phyloP scores from a whole-genome alignment of 441 rosid genomes.

The Pelargonium citronellum region DNA sequence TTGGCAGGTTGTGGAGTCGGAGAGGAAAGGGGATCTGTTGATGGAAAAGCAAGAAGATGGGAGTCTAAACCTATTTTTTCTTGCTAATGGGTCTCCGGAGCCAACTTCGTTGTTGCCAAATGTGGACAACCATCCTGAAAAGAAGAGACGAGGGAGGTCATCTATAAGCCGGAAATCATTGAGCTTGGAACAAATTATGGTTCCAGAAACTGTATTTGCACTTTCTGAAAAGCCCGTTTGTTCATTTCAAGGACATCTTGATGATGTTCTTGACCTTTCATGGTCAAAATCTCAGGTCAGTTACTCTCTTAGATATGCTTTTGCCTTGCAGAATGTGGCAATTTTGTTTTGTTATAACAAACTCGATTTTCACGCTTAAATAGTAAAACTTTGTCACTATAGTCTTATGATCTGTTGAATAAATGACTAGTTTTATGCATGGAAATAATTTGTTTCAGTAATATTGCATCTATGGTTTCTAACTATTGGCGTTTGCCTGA shows the following conservation, averaged over 20 bases:
- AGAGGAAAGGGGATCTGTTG: conserved; percentile 66
- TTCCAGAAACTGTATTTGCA: conserved; percentile 55
- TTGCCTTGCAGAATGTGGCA: not conserved
- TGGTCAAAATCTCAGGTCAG: conserved; percentile 73
- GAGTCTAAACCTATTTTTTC: conserved; percentile 36
- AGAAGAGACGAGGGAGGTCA: conserved; percentile 56
- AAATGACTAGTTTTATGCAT: not conserved
- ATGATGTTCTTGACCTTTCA: conserved; percentile 65
- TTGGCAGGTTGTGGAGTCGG: conserved; percentile 57
- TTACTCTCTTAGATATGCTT: not conserved
- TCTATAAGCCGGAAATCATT: conserved; percentile 66
- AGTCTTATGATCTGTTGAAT: not conserved
- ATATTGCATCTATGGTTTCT: no score
- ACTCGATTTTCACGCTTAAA: no score
- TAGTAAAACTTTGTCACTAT: no score
- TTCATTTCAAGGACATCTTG: conserved; percentile 52
- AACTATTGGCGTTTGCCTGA: no score
- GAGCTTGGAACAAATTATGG: conserved; percentile 47
- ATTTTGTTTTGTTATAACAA: not conserved
- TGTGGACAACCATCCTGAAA: conserved; percentile 31
- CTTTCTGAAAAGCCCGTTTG: conserved; percentile 60
- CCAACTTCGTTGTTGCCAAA: conserved; percentile 38
- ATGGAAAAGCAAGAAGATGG: conserved; percentile 71
- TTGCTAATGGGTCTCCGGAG: conserved; percentile 57
- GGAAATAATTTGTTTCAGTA: not conserved